Base-by-base conservation (phyloP, 1,284 basidiomycete species). In the Naganishia sp. region DNA sequence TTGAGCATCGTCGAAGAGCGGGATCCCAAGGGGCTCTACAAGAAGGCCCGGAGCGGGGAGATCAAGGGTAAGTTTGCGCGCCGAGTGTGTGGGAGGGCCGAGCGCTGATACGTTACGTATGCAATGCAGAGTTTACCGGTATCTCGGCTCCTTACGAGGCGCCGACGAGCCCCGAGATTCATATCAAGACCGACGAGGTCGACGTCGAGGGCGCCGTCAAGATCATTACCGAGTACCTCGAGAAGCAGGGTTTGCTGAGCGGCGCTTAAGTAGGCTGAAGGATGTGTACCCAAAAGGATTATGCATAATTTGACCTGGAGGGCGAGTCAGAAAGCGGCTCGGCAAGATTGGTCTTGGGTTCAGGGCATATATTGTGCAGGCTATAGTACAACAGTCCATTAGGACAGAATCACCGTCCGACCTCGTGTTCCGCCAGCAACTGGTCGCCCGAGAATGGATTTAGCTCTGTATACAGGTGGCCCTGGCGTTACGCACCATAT, bases 11-110 rank as follows among this genome's bases (percentile, higher is more conserved):
- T 92, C 43, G 96, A 99, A 81, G 82, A 86, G 76, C 86, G 96
- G 58, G 95, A 99, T 79, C 96, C 96, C 6, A 99, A 99, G 80
- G 96, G 95, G 0, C 81, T 99, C 66, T 99, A 99, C 84, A 96
- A 94, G 83, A 97, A 94, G 80, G 96, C 96, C 6, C 84, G 94
- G 69, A 88, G 90, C 1, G 95, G 96, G 25, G 91, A 95, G 81
- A 98, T 99, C 77, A 95, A 94, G 85, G 92, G 94, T 92, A 72
- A 68, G 82, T 66, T 28, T 5, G 28, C 3, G 28, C 28, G 28
- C n/a, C n/a, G 28, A 28, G 28, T 18, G 17, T 58, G 21, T 18
- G n/a, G 42, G 35, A 5, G 28, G 28, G 28, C 28, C 21, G 2
- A 41, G 17, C 41, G 28, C 25, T 62, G 15, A 53, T 21, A 7